These are phyloP conservation scores for Liriodendron chinense DNA, from an alignment of 164 flowering plant genomes.

Conservation along the genomic window DNA sequence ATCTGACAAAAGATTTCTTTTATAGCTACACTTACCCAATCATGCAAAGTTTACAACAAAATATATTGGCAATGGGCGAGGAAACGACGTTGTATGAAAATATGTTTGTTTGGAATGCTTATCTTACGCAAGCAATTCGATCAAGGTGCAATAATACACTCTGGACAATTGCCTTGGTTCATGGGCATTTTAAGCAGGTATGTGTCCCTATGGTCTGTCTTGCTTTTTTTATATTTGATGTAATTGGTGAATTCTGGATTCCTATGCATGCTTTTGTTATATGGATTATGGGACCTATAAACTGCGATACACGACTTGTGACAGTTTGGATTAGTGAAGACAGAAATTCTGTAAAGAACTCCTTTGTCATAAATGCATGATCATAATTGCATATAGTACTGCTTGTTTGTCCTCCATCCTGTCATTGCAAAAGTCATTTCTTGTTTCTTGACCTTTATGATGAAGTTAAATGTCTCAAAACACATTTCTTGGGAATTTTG, in stretches of 20 bases:
- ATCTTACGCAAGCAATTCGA: constrained; percentile 72
- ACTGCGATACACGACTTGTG: not conserved
- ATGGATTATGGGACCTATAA: not conserved
- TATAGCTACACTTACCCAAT: constrained; percentile 94
- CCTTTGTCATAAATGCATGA: no score
- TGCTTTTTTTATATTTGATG: no score
- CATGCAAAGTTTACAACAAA: constrained; percentile 91
- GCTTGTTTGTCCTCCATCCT: no score
- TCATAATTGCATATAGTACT: no score
- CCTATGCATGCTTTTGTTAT: not conserved
- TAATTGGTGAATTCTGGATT: not conserved
- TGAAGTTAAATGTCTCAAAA: no score
- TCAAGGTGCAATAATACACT: constrained; percentile 77
- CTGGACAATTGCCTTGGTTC: constrained; percentile 97
- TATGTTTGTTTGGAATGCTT: constrained; percentile 98
- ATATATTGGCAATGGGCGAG: constrained; percentile 58
- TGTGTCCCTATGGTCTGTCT: not conserved
- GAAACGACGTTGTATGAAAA: constrained; percentile 84
- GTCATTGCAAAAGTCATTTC: no score
- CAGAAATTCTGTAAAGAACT: no score
- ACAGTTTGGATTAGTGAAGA: no score
- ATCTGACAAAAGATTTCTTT: constrained; percentile 93
- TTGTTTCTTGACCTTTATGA: no score
- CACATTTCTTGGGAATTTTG: no score
- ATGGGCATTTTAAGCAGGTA: constrained; percentile 97